phyloP scores from a whole-genome alignment of 1,284 basidiomycete genomes.

The Ceraceosorus bombacis region DNA sequence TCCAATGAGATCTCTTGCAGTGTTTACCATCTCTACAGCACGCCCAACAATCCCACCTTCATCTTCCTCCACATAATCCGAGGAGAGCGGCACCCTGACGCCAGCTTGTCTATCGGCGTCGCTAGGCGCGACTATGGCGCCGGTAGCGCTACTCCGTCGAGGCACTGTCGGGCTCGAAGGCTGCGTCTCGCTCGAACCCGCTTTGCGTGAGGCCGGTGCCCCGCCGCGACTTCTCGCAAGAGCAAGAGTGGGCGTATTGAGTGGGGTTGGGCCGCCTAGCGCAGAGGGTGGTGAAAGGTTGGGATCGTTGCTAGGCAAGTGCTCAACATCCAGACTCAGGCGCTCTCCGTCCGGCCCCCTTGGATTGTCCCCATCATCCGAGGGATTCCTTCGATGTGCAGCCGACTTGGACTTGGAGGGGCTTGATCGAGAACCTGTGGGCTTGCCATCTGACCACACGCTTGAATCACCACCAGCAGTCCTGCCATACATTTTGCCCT shows the following conservation, averaged over 20 bases:
- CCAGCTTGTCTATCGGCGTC: conserved; percentile 23
- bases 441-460: conserved; percentile 1
- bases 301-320: conserved; percentile 34
- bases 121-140: conserved; percentile 40
- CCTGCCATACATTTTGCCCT: neutral
- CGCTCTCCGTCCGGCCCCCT: neutral
- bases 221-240: conserved; percentile 25
- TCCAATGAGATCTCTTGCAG: conserved; percentile 42
- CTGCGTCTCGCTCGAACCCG: conserved; percentile 16
- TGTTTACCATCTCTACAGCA: conserved; percentile 46
- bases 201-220: conserved; percentile 2
- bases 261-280: conserved; percentile 35
- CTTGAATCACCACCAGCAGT: neutral
- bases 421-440: no score
- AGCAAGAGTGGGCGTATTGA: conserved; percentile 42
- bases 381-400: no score
- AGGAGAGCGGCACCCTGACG: conserved; percentile 36
- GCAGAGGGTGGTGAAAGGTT: conserved; percentile 7
- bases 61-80: conserved; percentile 46
- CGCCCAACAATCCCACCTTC: conserved; percentile 43
- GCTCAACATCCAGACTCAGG: conserved; percentile 35
- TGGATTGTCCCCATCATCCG: no score
- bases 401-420: neutral
- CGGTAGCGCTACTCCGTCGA: conserved; percentile 32
- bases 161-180: conserved; percentile 30